Conservation (phyloP, 768 basidiomycete genomes). For the Phanerochaete sordida region DNA sequence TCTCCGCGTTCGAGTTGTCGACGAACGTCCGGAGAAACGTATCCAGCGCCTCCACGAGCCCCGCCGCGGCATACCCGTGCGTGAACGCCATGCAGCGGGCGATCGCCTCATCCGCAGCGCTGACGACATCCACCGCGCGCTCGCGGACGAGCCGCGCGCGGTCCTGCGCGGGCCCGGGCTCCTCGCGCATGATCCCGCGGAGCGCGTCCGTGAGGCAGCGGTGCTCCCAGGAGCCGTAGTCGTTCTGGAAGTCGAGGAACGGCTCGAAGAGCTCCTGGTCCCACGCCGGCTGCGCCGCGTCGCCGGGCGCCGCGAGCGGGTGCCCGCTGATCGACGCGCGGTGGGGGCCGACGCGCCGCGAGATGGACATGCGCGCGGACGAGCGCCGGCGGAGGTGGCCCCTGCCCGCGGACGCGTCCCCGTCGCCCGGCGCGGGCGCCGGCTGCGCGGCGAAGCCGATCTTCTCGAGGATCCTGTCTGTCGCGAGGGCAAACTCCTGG, state of each 20-base stretch:
- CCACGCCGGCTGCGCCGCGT: slow-evolving; percentile 55
- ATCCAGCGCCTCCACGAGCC: slow-evolving; percentile 74
- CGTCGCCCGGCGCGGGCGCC: slow-evolving; percentile 16
- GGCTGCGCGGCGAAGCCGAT: slow-evolving; percentile 32
- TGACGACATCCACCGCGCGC: slow-evolving; percentile 69
- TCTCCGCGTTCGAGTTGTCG: slow-evolving; percentile 52
- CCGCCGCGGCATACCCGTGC: slow-evolving; percentile 80
- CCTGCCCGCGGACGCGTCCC: slow-evolving; percentile 15
- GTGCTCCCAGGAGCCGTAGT: slow-evolving; percentile 78
- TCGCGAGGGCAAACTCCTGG: slow-evolving; percentile 74
- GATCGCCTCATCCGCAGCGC: slow-evolving; percentile 76
- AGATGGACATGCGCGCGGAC: slow-evolving; percentile 27
- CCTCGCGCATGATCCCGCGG: slow-evolving; percentile 41
- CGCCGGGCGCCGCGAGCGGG: not conserved
- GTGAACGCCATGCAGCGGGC: slow-evolving; percentile 76
- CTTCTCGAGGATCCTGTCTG: slow-evolving; percentile 78
- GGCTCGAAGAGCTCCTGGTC: slow-evolving; percentile 92
- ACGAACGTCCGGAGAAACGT: slow-evolving; percentile 69
- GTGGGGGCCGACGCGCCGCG: slow-evolving; percentile 22
- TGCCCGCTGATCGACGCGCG: slow-evolving; percentile 29
- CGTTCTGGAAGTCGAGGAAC: slow-evolving; percentile 86
- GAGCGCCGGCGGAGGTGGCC: slow-evolving; percentile 17
- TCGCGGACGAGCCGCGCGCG: slow-evolving; percentile 70
- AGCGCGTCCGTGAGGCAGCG: slow-evolving; percentile 61
- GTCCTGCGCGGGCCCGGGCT: slow-evolving; percentile 40